phyloP scores from a whole-genome alignment of 192 early-diverging fungal species.

The Linnemannia hyalina region DNA sequence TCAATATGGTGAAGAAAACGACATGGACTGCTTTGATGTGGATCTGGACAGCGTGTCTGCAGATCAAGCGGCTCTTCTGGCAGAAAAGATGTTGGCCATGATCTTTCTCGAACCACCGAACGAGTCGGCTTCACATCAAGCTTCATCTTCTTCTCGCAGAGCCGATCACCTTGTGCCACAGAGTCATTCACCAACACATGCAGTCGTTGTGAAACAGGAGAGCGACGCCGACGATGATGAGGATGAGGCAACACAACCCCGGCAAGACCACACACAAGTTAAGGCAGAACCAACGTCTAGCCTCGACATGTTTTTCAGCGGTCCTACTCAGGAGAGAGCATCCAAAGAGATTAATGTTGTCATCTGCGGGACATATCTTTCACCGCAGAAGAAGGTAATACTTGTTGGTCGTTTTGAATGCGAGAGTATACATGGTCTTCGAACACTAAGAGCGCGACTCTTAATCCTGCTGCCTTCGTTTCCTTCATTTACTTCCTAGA shows the following conservation, averaged over 20 bases:
- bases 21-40: conserved; percentile 33
- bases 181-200: neutral
- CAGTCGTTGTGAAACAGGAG: conserved; percentile 8
- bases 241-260: neutral
- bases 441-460: too few relatives aligned
- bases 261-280: neutral
- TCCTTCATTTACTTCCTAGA: neutral
- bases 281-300: neutral
- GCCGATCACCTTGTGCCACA: neutral
- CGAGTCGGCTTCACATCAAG: neutral
- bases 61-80: conserved; percentile 22
- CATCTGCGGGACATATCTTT: conserved; percentile 28
- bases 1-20: neutral
- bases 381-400: conserved; percentile 28
- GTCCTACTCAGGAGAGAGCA: conserved; percentile 8
- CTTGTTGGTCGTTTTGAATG: neutral
- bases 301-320: neutral
- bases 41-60: conserved; percentile 27
- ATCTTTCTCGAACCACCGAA: neutral
- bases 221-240: conserved; percentile 3
- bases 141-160: neutral
- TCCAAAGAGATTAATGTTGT: conserved; percentile 15
- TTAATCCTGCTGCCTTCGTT: neutral
- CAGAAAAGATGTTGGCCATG: conserved; percentile 34
- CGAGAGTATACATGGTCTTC: too few relatives aligned